phyloP scores from a whole-genome alignment of 2,329 filamentous ascomycete species.

The Pseudocercospora musae region DNA sequence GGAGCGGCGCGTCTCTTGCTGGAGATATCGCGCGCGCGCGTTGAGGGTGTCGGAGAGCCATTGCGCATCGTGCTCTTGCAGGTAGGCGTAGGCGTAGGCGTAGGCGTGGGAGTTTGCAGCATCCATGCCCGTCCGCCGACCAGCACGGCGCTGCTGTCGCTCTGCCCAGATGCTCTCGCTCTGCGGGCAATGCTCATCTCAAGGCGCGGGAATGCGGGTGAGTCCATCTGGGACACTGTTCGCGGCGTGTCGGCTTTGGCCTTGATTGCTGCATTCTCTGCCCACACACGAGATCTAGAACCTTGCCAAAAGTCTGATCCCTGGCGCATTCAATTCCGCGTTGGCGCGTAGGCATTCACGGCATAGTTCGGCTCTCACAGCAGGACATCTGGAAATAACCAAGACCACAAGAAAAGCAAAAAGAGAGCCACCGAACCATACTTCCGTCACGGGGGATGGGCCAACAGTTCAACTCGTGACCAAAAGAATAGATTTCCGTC shows the following conservation, averaged over 20 bases:
- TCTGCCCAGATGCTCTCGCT: background rate
- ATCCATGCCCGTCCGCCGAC: background rate
- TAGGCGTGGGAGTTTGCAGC: too few species aligned
- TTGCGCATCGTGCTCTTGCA: slow-evolving; percentile 14
- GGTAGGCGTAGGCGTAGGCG: slow-evolving; percentile 1
- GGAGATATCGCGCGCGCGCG: background rate
- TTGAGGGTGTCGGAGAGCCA: slow-evolving; percentile 16
- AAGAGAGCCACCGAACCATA: too few species aligned
- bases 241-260: background rate
- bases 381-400: too few species aligned
- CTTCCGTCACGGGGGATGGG: too few species aligned
- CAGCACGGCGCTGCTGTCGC: background rate
- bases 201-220: background rate
- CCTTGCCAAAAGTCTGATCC: too few species aligned
- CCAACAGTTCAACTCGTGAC: too few species aligned
- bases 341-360: too few species aligned
- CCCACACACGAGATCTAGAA: too few species aligned
- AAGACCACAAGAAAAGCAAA: too few species aligned
- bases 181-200: background rate
- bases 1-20: background rate
- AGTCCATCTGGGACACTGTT: background rate
- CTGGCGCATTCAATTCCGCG: too few species aligned
- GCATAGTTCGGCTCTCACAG: too few species aligned
- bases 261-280: background rate
- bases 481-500: too few species aligned